Evolutionary conservation across 2,329 filamentous ascomycete species (phyloP), one percentile per base, ranked within the genome.

Genomic region (Aspergillus hortae): DNA sequence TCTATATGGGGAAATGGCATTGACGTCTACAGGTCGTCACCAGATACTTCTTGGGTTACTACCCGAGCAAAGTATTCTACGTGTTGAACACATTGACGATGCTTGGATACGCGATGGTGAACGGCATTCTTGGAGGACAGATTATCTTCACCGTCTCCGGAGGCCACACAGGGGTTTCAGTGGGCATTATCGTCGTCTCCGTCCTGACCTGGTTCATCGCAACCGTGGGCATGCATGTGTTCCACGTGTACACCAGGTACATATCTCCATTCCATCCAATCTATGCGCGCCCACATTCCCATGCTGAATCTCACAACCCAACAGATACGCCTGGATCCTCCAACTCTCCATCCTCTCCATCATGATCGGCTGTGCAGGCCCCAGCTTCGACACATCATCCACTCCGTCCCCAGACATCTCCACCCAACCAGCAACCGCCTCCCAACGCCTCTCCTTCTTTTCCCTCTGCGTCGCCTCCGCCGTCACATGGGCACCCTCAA

Each of bases 1-100:
- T 30, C 12, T 30, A 46, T 3, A 15, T 21, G 44, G 17, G 11
- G 2, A 15, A 10, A 5, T 11, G 30, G 33, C 53, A 15, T 57
- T 54, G 15, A 17, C 4, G 4, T 15, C 23, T n/a, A 41, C 53
- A 70, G 67, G 65, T 73, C 12, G 61, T 70, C 33, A 60, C 63
- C 25, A 67, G 70, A 17, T 73, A 67, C 49, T 71, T 71, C 44
- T 68, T 74, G 62, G 71, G 71, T 6, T 73, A 72, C 54, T 74
- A 67, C 35, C 68, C 69, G 6, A 67, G 65, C 56, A 72, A 70
- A 55, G 54, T 71, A 17, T 67, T 57, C 60, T 71, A 61, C 56
- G 57, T 67, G 1, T 57, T 74, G 12, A 74, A 74, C 50, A 62
- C 74, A 6, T 59, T 74, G 32, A 70, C 71, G 45, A 71, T 71